phyloP scores from a whole-genome alignment of 768 basidiomycete genomes.

The Termitomyces sp. region DNA sequence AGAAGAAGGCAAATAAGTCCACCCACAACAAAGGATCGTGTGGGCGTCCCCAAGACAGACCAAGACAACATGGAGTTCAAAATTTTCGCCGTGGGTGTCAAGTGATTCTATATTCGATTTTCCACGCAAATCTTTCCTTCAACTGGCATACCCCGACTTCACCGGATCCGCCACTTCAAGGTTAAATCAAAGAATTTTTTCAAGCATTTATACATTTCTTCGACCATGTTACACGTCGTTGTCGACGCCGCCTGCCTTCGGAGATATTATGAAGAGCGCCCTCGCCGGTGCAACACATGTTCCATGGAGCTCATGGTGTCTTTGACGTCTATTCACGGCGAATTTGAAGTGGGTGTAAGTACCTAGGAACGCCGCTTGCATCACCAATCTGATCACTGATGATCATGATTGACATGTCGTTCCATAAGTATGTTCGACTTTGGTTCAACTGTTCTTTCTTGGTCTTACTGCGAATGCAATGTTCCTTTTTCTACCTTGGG shows the following conservation, averaged over 20 bases:
- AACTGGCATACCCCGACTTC: background rate
- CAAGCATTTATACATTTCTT: background rate
- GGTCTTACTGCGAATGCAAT: too few species aligned
- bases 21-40: background rate
- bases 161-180: slow-evolving; percentile 4
- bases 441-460: too few species aligned
- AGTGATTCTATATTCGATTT: background rate
- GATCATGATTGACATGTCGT: too few species aligned
- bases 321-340: background rate
- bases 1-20: background rate
- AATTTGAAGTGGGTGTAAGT: background rate
- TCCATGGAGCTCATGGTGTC: background rate
- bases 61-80: background rate
- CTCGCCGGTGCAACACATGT: background rate
- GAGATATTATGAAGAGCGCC: background rate
- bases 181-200: background rate
- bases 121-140: background rate
- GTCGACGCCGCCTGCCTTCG: background rate
- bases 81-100: slow-evolving; percentile 1
- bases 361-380: slow-evolving; percentile 4
- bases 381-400: slow-evolving; percentile 14
- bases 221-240: background rate
- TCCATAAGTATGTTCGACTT: too few species aligned
- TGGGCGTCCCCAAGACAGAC: background rate
- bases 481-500: background rate